Conservation (phyloP, 2,329 filamentous ascomycete genomes). For the Cadophora sp. region DNA sequence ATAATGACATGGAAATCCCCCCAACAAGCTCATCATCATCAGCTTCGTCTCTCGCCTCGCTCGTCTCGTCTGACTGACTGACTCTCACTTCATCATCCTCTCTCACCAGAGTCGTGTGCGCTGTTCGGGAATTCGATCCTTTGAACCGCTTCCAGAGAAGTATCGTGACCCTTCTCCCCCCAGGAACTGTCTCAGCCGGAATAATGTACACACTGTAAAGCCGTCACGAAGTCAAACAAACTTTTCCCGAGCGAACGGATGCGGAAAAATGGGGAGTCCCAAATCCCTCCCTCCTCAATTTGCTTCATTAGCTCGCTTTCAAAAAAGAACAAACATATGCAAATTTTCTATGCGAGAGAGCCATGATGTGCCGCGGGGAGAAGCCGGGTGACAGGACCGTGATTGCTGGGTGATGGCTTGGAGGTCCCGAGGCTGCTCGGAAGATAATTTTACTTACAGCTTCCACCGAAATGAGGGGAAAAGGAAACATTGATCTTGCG, state of each 20-base stretch:
- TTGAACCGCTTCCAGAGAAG: conserved; percentile 5
- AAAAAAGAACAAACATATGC: background rate
- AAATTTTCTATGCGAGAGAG: background rate
- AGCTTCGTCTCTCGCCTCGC: no score
- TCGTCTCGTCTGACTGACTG: conserved; percentile 5
- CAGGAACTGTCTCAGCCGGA: conserved; percentile 3
- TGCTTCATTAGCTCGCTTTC: background rate
- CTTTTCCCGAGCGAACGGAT: conserved; percentile 5
- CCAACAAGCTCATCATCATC: conserved; percentile 5
- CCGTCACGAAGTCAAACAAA: conserved; percentile 13
- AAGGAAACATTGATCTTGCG: background rate
- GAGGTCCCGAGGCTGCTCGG: conserved; percentile 6
- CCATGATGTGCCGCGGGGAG: no score
- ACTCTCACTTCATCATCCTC: conserved; percentile 1
- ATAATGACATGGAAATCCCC: background rate
- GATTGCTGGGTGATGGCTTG: conserved; percentile 4
- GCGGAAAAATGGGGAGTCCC: conserved; percentile 9
- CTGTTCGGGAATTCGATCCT: conserved; percentile 1
- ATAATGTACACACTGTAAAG: background rate
- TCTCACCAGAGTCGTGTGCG: background rate
- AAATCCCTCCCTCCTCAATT: background rate
- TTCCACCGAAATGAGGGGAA: background rate
- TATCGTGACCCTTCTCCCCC: background rate
- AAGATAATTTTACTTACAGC: background rate
- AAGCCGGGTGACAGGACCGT: conserved; percentile 8